A percentile compares a stretch with the other conserved stretches of the same genome.
Conservation (phyloP, 345 rosid species). For the Lepidium sativum region DNA sequence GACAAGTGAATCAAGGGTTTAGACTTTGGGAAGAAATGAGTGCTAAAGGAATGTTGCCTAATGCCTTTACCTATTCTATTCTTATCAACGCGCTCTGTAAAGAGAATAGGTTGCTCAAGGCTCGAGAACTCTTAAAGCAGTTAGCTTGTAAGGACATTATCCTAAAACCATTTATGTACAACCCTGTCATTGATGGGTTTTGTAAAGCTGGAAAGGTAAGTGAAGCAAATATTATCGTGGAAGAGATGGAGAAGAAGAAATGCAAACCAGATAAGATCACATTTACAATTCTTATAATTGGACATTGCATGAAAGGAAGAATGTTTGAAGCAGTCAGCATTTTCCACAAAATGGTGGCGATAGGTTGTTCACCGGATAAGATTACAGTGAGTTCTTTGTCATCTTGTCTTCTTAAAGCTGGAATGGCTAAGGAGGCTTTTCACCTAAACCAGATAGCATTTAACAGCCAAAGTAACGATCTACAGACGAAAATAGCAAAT, state of each 20-base stretch:
- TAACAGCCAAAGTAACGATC: constrained; percentile 31
- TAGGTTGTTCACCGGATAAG: constrained; percentile 73
- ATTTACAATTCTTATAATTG: constrained; percentile 82
- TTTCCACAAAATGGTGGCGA: constrained; percentile 59
- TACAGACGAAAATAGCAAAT: constrained; percentile 30
- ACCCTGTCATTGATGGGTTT: constrained; percentile 87
- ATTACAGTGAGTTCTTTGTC: constrained; percentile 52
- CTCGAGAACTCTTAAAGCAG: constrained; percentile 53
- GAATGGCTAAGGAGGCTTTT: constrained; percentile 79
- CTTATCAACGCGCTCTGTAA: constrained; percentile 68
- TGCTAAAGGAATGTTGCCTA: constrained; percentile 47
- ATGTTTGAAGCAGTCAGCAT: constrained; percentile 71
- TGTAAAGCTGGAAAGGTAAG: constrained; percentile 89
- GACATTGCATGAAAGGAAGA: constrained; percentile 91
- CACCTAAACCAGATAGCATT: constrained; percentile 33
- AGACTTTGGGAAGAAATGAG: constrained; percentile 64
- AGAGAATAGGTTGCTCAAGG: constrained; percentile 63
- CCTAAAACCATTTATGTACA: constrained; percentile 68
- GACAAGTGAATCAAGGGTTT: constrained; percentile 51
- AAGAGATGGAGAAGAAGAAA: constrained; percentile 65
- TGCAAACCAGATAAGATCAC: constrained; percentile 86
- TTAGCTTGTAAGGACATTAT: constrained; percentile 38
- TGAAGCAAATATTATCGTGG: constrained; percentile 60
- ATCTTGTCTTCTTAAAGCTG: constrained; percentile 80
- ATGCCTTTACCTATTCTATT: constrained; percentile 58